Base-by-base conservation (phyloP, 768 basidiomycete species). In the Panaeolus cyanescens region DNA sequence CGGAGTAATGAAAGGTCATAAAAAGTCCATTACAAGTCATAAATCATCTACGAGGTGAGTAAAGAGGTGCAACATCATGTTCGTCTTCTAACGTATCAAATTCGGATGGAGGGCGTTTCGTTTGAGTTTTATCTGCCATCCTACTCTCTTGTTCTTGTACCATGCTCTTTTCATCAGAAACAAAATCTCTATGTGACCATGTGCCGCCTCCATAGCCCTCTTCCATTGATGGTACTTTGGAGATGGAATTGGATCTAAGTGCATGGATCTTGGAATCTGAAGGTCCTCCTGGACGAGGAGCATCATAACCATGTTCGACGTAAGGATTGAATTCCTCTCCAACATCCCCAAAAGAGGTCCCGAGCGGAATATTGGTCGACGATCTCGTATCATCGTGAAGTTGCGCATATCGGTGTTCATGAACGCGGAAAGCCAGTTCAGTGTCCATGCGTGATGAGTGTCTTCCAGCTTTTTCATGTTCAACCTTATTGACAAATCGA, bases 401-500 rank as follows among this genome's bases (percentile, higher is more conserved):
- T 33, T 56, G 62, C 40, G 73, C 68, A 55, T 76, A 77, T 22
- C 68, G 69, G 42, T 65, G 63, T 4, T 66, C 66, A 39, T 65
- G 70, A 45, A 78, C 74, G 59, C 72, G 68, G 65, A 76, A 79
- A 15, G 75, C 77, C 54, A 72, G 71, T 62, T 77, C 74, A 30
- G 72, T 75, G 25, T 73, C 71, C 58, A 71, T 61, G 30, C 78
- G 75, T 19, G 74, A 72, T 12, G 72, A 72, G 20, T 80, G 77
- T 25, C 73, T 71, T 37, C 68, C 74, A 19, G 78, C 72, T 70
- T 87, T 86, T 66, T 86, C 80, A n/a, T 66, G 71, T 58, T 80
- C 76, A 15, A 88, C 69, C 64, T 79, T 81, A 63, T 83, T 81
- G 34, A 83, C 71, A 66, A 87, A 87, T 7, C 85, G 81, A 13